Evolutionary conservation across 1,139 yeast species (phyloP).

Genomic region (Debaryomyces coudertii): DNA sequence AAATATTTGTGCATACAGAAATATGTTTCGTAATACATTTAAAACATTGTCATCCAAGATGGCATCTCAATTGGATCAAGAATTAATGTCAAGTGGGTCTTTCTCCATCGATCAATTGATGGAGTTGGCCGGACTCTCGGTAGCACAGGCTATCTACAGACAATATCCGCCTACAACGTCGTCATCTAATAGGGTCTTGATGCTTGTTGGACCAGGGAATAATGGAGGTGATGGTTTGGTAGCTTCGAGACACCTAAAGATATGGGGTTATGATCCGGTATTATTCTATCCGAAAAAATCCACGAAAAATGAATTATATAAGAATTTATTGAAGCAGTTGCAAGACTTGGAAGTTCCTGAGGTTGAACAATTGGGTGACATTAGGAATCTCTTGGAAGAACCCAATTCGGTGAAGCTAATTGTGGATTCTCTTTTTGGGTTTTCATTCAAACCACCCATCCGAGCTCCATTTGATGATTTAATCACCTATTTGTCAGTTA

Average conservation of each 20-base stretch:
- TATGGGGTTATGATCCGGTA: slow-evolving; percentile 74
- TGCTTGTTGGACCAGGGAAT: slow-evolving; percentile 93
- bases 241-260: slow-evolving; percentile 85
- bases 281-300: slow-evolving; percentile 70
- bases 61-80: slow-evolving; percentile 81
- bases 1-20: not conserved
- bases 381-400: slow-evolving; percentile 30
- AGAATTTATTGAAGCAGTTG: slow-evolving; percentile 59
- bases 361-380: slow-evolving; percentile 38
- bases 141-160: slow-evolving; percentile 80
- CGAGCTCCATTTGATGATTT: slow-evolving; percentile 75
- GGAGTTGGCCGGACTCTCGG: slow-evolving; percentile 96
- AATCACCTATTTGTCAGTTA: slow-evolving; percentile 46
- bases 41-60: slow-evolving; percentile 59
- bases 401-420: slow-evolving; percentile 35
- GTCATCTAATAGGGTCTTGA: slow-evolving; percentile 48
- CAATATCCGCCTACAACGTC: slow-evolving; percentile 50
- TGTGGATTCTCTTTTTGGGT: slow-evolving; percentile 88
- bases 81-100: slow-evolving; percentile 82
- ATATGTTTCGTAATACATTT: slow-evolving; percentile 17
- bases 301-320: slow-evolving; percentile 44
- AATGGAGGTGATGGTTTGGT: slow-evolving; percentile 98
- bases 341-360: slow-evolving; percentile 55
- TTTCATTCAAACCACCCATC: slow-evolving; percentile 88
- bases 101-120: slow-evolving; percentile 91